phyloP scores from a whole-genome alignment of 495 filamentous ascomycete species.

The Xylaria acuta region DNA sequence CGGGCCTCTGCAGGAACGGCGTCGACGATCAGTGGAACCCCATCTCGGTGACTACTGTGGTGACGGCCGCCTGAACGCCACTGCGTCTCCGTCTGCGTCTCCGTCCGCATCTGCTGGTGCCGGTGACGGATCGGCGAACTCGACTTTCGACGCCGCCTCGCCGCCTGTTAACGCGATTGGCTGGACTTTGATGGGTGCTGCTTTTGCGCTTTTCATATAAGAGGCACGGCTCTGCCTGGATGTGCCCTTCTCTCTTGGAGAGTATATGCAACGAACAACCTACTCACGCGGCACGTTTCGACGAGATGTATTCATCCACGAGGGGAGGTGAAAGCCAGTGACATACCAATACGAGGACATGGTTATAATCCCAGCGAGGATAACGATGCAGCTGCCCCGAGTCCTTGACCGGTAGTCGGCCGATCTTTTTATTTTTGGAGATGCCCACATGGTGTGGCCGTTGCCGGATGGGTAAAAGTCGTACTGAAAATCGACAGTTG shows the following conservation, averaged over 20 bases:
- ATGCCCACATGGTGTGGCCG: neutral
- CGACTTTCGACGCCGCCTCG: neutral
- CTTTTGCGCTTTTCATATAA: neutral
- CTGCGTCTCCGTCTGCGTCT: neutral
- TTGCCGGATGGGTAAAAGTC: neutral
- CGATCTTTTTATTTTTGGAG: neutral
- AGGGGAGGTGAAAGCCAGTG: neutral
- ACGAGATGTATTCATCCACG: neutral
- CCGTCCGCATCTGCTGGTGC: neutral
- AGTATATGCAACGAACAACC: neutral
- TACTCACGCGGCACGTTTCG: neutral
- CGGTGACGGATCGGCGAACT: neutral
- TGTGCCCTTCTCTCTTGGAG: neutral
- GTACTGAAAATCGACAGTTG: conserved; percentile 3
- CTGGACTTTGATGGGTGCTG: neutral
- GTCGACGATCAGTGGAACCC: neutral
- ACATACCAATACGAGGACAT: neutral
- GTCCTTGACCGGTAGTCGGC: neutral
- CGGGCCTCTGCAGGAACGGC: neutral
- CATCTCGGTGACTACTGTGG: neutral
- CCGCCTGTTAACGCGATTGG: neutral
- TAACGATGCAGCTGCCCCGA: neutral
- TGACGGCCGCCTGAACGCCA: neutral
- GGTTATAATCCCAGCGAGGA: neutral
- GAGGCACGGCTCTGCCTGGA: neutral